Evolutionary conservation across 441 rosid genomes (phyloP).

Genomic region (Euphorbia celastroides): DNA sequence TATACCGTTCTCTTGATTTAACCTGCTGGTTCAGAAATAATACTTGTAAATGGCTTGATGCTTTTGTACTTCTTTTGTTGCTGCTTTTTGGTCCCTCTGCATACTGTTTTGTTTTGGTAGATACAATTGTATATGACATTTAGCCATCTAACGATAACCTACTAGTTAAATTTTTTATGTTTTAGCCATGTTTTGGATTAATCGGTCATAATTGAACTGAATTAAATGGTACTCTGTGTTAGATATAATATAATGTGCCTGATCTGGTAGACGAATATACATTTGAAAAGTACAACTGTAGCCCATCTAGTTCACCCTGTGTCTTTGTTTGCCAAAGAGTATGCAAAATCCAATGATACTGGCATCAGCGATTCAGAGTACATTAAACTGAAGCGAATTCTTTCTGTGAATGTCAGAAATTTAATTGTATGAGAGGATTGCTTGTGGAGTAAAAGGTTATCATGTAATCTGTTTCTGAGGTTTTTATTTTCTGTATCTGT

Average conservation of each 20-base stretch:
- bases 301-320: not conserved
- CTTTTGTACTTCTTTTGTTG: not conserved
- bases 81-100: not conserved
- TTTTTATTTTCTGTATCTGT: not conserved
- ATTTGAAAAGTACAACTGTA: not conserved
- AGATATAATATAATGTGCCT: not conserved
- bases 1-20: not conserved
- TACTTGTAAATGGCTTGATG: not conserved
- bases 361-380: not conserved
- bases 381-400: not conserved
- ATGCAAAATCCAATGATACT: not conserved
- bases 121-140: not conserved
- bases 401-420: not conserved
- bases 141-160: not conserved
- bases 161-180: not conserved
- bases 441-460: not conserved
- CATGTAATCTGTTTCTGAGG: not conserved
- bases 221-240: not conserved
- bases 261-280: not conserved
- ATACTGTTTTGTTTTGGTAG: not conserved
- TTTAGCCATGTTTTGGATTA: not conserved
- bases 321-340: not conserved
- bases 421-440: not conserved
- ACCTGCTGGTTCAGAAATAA: not conserved
- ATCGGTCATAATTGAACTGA: not conserved